phyloP scores from a whole-genome alignment of 805 yeast species.

The Saccharomyces mikatae region DNA sequence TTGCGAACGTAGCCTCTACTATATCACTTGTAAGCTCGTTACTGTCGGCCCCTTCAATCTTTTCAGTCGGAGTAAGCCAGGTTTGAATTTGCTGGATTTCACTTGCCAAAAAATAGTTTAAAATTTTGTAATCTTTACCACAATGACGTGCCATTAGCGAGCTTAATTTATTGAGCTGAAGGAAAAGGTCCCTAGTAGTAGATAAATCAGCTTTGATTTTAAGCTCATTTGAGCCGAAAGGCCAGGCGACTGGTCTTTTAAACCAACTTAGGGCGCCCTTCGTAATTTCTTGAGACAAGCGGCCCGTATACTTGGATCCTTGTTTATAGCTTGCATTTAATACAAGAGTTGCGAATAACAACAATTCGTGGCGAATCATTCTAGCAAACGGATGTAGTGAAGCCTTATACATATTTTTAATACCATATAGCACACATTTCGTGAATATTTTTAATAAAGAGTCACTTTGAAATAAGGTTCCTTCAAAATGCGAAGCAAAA shows the following conservation, averaged over 20 bases:
- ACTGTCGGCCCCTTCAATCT: conserved; percentile 28
- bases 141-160: conserved; percentile 20
- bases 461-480: conserved; percentile 63
- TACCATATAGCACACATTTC: conserved; percentile 46
- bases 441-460: conserved; percentile 65
- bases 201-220: conserved; percentile 62
- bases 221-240: conserved; percentile 76
- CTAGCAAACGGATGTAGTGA: conserved; percentile 81
- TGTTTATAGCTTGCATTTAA: conserved; percentile 47
- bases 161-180: conserved; percentile 18
- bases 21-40: conserved; percentile 31
- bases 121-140: conserved; percentile 45
- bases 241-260: conserved; percentile 50
- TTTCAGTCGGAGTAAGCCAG: conserved; percentile 53
- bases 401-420: conserved; percentile 45
- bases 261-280: conserved; percentile 79
- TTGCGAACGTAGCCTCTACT: conserved; percentile 49
- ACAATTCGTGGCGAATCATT: conserved; percentile 61
- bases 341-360: conserved; percentile 59
- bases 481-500: conserved; percentile 70
- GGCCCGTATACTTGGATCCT: conserved; percentile 36
- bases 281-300: conserved; percentile 42
- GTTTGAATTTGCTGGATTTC: conserved; percentile 66
- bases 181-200: conserved; percentile 44
- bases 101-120: conserved; percentile 59